Evolutionary conservation across 2,329 filamentous ascomycete species (phyloP).

Genomic region (Iodosphaeria phyllophila): DNA sequence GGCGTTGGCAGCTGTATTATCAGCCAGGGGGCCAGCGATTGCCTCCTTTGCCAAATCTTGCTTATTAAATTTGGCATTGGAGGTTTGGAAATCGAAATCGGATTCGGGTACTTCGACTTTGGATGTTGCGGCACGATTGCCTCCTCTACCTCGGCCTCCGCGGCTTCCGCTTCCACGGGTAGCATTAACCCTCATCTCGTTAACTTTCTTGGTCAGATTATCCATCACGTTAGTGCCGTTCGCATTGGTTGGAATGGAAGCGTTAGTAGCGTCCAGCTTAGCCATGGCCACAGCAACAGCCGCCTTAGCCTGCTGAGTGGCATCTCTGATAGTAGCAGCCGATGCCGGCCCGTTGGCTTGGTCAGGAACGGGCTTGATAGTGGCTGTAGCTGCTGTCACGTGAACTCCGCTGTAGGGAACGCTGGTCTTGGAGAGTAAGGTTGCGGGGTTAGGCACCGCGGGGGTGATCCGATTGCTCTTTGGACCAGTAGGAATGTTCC

Average conservation of each 20-base stretch:
- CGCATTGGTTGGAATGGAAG: slow-evolving; percentile 10
- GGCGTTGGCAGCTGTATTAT: no score
- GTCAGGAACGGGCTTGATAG: slow-evolving; percentile 19
- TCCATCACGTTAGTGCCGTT: slow-evolving; percentile 35
- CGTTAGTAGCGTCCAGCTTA: slow-evolving; percentile 30
- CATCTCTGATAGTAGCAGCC: slow-evolving; percentile 36
- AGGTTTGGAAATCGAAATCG: slow-evolving; percentile 79
- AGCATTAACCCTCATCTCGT: slow-evolving; percentile 56
- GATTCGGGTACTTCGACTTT: slow-evolving; percentile 79
- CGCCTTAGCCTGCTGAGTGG: slow-evolving; percentile 55
- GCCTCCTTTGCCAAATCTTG: slow-evolving; percentile 78
- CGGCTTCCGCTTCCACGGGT: slow-evolving; percentile 29
- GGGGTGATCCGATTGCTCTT: slow-evolving; percentile 39
- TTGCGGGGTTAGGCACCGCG: slow-evolving; percentile 43
- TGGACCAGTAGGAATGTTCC: slow-evolving; percentile 25
- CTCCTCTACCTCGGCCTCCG: slow-evolving; percentile 22
- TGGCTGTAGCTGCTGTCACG: slow-evolving; percentile 9
- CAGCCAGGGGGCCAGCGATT: slow-evolving; percentile 51
- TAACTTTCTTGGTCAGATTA: slow-evolving; percentile 55
- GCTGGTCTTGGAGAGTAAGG: slow-evolving; percentile 15
- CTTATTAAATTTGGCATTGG: slow-evolving; percentile 81
- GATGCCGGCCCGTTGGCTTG: slow-evolving; percentile 15
- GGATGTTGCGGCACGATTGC: slow-evolving; percentile 24
- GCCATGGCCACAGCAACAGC: slow-evolving; percentile 70
- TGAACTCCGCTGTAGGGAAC: slow-evolving; percentile 10